A percentile compares a stretch with the other conserved stretches of the same genome.
These are phyloP conservation scores for Talaromyces albobiverticillius DNA, from an alignment of 2,329 filamentous ascomycete genomes.

Conservation along the genomic window DNA sequence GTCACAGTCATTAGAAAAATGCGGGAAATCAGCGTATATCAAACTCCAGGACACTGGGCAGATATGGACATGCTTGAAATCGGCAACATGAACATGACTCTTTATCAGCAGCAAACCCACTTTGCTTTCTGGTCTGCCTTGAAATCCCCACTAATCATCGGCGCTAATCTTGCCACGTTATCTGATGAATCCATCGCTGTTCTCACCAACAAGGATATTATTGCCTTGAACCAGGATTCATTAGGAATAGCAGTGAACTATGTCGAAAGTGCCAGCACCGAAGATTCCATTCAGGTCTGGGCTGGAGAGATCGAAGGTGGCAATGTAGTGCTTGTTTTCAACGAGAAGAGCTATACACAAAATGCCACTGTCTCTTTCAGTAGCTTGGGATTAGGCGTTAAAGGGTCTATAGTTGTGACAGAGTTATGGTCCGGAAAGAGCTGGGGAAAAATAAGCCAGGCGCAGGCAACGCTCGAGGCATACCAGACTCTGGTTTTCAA, in stretches of 20 bases:
- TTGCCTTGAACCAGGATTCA: not conserved
- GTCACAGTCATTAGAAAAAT: constrained; percentile 15
- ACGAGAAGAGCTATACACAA: not conserved
- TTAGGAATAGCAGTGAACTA: not conserved
- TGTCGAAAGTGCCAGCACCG: not conserved
- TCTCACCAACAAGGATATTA: not conserved
- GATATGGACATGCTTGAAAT: constrained; percentile 48
- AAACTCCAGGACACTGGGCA: constrained; percentile 22
- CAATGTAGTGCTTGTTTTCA: not conserved
- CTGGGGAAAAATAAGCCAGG: not conserved
- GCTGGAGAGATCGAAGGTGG: not conserved
- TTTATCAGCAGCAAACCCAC: constrained; percentile 33
- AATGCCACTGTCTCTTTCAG: not conserved
- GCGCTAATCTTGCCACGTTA: constrained; percentile 22
- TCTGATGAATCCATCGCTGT: not conserved
- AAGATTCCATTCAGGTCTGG: not conserved
- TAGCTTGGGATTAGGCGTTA: not conserved
- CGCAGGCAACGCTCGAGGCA: not conserved
- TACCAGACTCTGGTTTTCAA: not conserved
- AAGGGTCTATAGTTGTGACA: not conserved
- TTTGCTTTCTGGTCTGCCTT: constrained; percentile 48
- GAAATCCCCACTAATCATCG: constrained; percentile 45
- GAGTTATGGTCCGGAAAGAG: not conserved
- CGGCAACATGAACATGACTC: constrained; percentile 43
- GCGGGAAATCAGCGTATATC: constrained; percentile 21